Conservation (phyloP, 805 yeast genomes). For the Ogataea minuta region DNA sequence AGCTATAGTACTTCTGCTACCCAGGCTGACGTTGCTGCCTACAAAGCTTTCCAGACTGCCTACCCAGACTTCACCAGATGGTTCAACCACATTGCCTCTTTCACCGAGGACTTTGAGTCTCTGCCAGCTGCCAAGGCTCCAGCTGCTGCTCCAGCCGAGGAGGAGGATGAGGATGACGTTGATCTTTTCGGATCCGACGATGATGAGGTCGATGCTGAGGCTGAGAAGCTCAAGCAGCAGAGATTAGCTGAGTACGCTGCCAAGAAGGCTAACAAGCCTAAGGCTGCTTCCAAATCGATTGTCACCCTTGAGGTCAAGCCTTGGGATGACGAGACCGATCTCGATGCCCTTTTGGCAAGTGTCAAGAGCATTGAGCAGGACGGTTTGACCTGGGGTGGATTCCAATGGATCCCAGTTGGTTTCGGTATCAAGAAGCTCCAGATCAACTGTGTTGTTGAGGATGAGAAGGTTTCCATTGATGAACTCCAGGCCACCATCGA, state of each 20-base stretch:
- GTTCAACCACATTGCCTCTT: slow-evolving; percentile 97
- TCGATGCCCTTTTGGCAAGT: slow-evolving; percentile 81
- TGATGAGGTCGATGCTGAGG: slow-evolving; percentile 94
- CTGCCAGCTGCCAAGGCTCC: slow-evolving; percentile 74
- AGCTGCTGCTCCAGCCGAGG: slow-evolving; percentile 53
- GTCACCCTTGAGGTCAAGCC: slow-evolving; percentile 98
- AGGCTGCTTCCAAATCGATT: slow-evolving; percentile 97
- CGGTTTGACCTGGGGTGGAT: slow-evolving; percentile 98
- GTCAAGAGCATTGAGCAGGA: slow-evolving; percentile 85
- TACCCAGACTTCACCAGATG: slow-evolving; percentile 97
- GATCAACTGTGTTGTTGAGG: slow-evolving; percentile 97
- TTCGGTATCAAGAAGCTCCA: slow-evolving; percentile 99
- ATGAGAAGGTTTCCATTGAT: slow-evolving; percentile 89
- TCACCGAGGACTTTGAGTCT: slow-evolving; percentile 76
- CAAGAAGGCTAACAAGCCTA: slow-evolving; percentile 96
- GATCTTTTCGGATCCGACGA: slow-evolving; percentile 94
- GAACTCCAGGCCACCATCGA: slow-evolving; percentile 76
- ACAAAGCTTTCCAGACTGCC: slow-evolving; percentile 88
- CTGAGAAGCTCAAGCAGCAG: slow-evolving; percentile 95
- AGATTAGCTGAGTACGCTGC: slow-evolving; percentile 98
- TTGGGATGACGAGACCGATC: slow-evolving; percentile 99
- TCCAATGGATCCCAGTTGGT: slow-evolving; percentile 94
- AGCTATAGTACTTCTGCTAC: slow-evolving; percentile 73
- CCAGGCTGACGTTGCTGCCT: slow-evolving; percentile 92
- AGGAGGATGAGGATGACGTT: slow-evolving; percentile 86